Evolutionary conservation across 2,329 filamentous ascomycete species (phyloP).

Genomic region (Trichoderma endophyticum): DNA sequence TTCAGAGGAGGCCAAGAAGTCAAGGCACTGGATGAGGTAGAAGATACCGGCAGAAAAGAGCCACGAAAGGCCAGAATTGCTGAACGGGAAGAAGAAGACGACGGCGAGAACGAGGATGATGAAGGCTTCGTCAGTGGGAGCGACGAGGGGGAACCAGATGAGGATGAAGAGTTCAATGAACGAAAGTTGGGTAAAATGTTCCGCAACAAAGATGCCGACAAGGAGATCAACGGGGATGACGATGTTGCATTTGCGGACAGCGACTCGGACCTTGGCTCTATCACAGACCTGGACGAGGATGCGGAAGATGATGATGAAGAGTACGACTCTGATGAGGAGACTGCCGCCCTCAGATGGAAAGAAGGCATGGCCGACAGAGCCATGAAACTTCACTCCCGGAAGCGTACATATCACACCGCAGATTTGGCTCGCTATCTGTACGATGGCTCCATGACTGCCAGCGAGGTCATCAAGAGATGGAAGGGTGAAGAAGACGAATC

Average conservation of each 20-base stretch:
- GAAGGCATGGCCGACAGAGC: constrained; percentile 77
- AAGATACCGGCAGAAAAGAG: constrained; percentile 60
- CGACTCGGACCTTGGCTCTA: constrained; percentile 90
- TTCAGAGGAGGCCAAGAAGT: constrained; percentile 76
- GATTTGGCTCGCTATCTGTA: constrained; percentile 90
- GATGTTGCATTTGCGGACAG: constrained; percentile 92
- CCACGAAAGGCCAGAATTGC: constrained; percentile 57
- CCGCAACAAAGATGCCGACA: constrained; percentile 45
- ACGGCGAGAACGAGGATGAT: constrained; percentile 57
- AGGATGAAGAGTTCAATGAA: constrained; percentile 57
- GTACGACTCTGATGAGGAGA: constrained; percentile 62
- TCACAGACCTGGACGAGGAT: constrained; percentile 57
- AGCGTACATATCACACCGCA: constrained; percentile 69
- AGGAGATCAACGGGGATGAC: constrained; percentile 52
- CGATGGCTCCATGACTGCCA: constrained; percentile 71
- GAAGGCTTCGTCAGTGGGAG: constrained; percentile 56
- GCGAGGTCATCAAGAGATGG: constrained; percentile 77
- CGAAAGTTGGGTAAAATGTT: constrained; percentile 61
- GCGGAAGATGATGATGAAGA: constrained; percentile 50
- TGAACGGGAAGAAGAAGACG: constrained; percentile 57
- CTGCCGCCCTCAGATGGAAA: constrained; percentile 79
- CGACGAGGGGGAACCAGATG: constrained; percentile 48
- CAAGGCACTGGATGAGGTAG: constrained; percentile 49
- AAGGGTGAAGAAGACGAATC: constrained; percentile 60
- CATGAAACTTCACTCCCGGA: constrained; percentile 64